Evolutionary conservation across 441 rosid genomes (phyloP), one percentile per base, ranked within the genome.

Genomic region (Syzygium malaccense): DNA sequence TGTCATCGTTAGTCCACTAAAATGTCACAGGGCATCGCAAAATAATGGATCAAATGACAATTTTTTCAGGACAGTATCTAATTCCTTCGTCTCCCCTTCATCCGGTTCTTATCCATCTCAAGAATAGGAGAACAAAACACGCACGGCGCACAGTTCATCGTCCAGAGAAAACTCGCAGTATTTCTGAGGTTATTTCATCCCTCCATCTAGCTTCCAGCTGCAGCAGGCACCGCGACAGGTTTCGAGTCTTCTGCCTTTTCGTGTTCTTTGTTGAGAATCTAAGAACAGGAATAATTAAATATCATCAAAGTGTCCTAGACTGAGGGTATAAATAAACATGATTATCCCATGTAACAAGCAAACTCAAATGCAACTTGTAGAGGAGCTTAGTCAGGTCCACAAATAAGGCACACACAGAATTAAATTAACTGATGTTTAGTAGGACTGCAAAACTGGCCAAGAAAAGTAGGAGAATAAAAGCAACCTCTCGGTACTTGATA

Each of bases 201-300:
- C 75, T 57, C 15, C 48, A 51, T 86, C 91, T 75, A 88, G 92
- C 90, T 88, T 85, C 91, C 90, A 49, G 93, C 88, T 3, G 93
- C 92, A 85, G 95, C 90, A 14, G 93, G 89, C 88, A 92, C 91
- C 25, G 94, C 91, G 48, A 93, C 93, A 32, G 94, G 93, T 88
- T 92, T 94, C 2, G 91, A 93, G 91, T 94, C 95, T 88, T 93
- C 97, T 13, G 94, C 93, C 80, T 94, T 95, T 54, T 95, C 97
- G 86, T 95, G 94, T 89, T 94, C 96, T 89, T 93, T 95, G 91
- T 94, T 95, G 87, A 94, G 93, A 87, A 94, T 91, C 97, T 95
- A 92, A 88, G 90, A 92, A 86, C 30, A 66, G 28, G 80, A 48
- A 53, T 11, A 3, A 20, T 55, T 75, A 25, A 25, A 75, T 13